These are phyloP conservation scores for Pestalotiopsis sp. DNA, from an alignment of 2,329 filamentous ascomycete genomes.

Conservation along the genomic window DNA sequence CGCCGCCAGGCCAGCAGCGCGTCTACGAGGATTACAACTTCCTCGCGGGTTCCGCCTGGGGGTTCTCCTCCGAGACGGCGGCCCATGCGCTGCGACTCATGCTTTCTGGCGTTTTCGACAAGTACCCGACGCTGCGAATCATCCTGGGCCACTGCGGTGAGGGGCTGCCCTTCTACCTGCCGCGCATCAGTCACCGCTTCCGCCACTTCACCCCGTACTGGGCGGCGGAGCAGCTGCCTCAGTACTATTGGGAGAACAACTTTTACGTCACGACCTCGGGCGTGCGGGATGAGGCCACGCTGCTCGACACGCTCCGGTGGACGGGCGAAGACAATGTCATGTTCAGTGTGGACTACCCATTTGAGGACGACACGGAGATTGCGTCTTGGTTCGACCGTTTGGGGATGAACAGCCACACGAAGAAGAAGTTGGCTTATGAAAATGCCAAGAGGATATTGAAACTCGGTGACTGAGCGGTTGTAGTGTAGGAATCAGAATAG, in stretches of 20 bases:
- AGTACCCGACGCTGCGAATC: conserved; percentile 46
- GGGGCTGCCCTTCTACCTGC: conserved; percentile 51
- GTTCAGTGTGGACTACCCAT: conserved; percentile 57
- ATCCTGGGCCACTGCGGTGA: conserved; percentile 53
- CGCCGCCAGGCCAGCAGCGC: conserved; percentile 60
- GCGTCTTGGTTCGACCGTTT: background rate
- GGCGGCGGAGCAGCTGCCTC: conserved; percentile 42
- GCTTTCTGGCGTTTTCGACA: conserved; percentile 53
- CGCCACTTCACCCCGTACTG: conserved; percentile 53
- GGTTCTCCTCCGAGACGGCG: conserved; percentile 61
- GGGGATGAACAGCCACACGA: background rate
- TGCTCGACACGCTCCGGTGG: conserved; percentile 49
- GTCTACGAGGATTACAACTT: conserved; percentile 41
- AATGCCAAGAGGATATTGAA: conserved; percentile 7
- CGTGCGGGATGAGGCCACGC: conserved; percentile 48
- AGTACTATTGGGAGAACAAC: conserved; percentile 57
- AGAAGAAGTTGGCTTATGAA: conserved; percentile 1
- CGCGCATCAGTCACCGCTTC: conserved; percentile 57
- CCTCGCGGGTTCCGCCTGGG: conserved; percentile 60
- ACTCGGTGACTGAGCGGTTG: background rate
- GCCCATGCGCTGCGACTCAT: conserved; percentile 58
- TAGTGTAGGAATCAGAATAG: background rate
- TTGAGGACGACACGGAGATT: conserved; percentile 8
- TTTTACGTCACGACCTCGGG: conserved; percentile 61
- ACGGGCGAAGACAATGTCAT: conserved; percentile 52